phyloP scores from a whole-genome alignment of 73 alveolate species.

The Blepharisma japonicum region DNA sequence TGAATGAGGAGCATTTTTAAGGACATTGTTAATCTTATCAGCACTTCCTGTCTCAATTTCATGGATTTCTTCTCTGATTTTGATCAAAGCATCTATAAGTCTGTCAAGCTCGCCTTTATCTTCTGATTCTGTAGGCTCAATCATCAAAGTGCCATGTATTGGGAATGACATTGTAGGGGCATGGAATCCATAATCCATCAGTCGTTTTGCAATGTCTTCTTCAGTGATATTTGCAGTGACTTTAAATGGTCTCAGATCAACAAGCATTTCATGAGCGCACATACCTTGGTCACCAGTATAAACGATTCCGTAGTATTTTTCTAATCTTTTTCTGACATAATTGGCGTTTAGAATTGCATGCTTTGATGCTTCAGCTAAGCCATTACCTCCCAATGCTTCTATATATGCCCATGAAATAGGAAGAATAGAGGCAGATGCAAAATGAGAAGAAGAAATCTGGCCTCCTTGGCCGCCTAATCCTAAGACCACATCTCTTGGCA shows the following conservation, averaged over 20 bases:
- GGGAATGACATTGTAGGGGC: constrained; percentile 97
- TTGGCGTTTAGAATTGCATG: constrained; percentile 90
- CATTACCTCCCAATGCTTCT: constrained; percentile 22
- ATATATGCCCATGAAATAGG: constrained; percentile 53
- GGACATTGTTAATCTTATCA: constrained; percentile 63
- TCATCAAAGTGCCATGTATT: constrained; percentile 89
- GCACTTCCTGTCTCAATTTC: constrained; percentile 80
- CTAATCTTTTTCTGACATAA: constrained; percentile 77
- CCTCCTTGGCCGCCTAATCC: constrained; percentile 39
- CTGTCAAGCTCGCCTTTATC: constrained; percentile 88
- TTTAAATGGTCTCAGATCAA: constrained; percentile 78
- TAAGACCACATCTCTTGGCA: constrained; percentile 54
- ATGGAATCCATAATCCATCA: constrained; percentile 96
- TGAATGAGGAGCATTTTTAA: constrained; percentile 92
- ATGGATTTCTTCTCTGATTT: constrained; percentile 86
- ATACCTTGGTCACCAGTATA: constrained; percentile 63
- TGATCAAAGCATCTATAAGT: constrained; percentile 84
- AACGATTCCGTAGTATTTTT: constrained; percentile 63
- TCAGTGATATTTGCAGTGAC: constrained; percentile 50
- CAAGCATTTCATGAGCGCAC: constrained; percentile 78
- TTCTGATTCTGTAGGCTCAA: constrained; percentile 95
- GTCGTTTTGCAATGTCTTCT: constrained; percentile 93
- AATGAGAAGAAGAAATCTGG: constrained; percentile 68
- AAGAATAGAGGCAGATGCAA: constrained; percentile 71
- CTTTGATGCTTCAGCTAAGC: constrained; percentile 14